A percentile compares a stretch with the other conserved stretches of the same genome.
Conservation (phyloP, 2,329 filamentous ascomycete genomes). For the Endothia cerciana region DNA sequence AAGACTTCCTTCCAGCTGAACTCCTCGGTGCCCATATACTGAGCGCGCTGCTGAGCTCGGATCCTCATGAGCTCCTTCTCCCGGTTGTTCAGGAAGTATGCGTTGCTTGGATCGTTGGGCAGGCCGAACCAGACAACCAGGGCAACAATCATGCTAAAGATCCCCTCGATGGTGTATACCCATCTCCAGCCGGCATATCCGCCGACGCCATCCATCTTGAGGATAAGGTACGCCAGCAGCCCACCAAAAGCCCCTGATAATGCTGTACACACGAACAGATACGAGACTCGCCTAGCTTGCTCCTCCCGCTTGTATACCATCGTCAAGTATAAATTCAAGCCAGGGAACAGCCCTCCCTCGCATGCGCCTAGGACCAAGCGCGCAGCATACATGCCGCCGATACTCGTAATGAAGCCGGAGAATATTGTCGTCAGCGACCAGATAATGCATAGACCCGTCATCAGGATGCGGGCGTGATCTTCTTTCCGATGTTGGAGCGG, state of each 20-base stretch:
- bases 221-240: constrained; percentile 73
- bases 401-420: constrained; percentile 68
- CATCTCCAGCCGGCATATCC: constrained; percentile 73
- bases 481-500: constrained; percentile 73
- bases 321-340: constrained; percentile 70
- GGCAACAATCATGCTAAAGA: constrained; percentile 57
- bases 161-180: constrained; percentile 64
- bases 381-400: constrained; percentile 67
- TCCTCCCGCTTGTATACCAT: constrained; percentile 78
- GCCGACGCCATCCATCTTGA: constrained; percentile 69
- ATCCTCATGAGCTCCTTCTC: constrained; percentile 59
- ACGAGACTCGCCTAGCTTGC: constrained; percentile 72
- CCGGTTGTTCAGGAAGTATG: constrained; percentile 61
- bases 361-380: constrained; percentile 70
- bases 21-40: constrained; percentile 54
- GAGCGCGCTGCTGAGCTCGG: constrained; percentile 45
- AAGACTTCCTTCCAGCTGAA: constrained; percentile 56
- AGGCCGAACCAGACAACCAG: constrained; percentile 60
- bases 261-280: constrained; percentile 72
- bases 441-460: constrained; percentile 67
- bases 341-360: constrained; percentile 73
- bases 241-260: constrained; percentile 74
- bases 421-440: constrained; percentile 73
- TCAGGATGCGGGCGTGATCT: constrained; percentile 67
- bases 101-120: constrained; percentile 63